A percentile compares a stretch with the other conserved stretches of the same genome.
Evolutionary conservation across 139 green algal species (phyloP).

Genomic region (Penium margaritaceum): DNA sequence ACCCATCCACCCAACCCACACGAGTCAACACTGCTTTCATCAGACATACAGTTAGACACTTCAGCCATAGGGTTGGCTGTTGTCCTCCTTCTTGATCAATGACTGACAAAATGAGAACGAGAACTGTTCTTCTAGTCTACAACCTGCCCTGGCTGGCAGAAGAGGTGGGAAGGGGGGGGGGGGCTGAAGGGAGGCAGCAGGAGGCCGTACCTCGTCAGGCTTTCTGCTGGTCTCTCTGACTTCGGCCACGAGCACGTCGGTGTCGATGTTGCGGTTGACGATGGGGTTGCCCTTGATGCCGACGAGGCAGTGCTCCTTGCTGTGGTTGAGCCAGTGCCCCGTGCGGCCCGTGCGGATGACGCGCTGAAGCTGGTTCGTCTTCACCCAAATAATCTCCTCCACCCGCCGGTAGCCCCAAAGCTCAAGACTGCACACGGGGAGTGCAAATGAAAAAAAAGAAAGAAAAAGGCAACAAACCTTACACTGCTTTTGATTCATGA

Average conservation of each 20-base stretch:
- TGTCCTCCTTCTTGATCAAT: no score
- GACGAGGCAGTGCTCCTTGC: constrained; percentile 82
- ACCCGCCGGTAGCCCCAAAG: constrained; percentile 75
- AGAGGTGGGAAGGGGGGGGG: no score
- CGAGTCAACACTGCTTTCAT: no score
- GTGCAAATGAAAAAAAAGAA: background rate
- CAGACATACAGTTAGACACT: no score
- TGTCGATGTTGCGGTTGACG: constrained; percentile 65
- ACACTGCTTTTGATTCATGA: constrained; percentile 47
- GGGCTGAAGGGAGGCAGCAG: background rate
- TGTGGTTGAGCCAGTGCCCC: constrained; percentile 80
- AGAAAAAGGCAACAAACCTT: background rate
- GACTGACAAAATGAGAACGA: no score
- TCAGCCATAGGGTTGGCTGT: no score
- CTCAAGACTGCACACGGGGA: constrained; percentile 46
- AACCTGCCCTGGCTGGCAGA: no score
- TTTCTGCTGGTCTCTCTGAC: constrained; percentile 74
- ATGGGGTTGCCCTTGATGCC: constrained; percentile 67
- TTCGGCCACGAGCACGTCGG: constrained; percentile 69
- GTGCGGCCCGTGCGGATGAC: constrained; percentile 60
- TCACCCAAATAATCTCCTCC: constrained; percentile 83
- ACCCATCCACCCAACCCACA: no score
- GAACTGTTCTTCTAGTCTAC: no score
- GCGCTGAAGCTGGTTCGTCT: constrained; percentile 79
- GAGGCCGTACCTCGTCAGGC: constrained; percentile 60